These are phyloP conservation scores for Dendrocalamus sinicus DNA, from an alignment of 176 grass and related monocot genomes.

Conservation along the genomic window DNA sequence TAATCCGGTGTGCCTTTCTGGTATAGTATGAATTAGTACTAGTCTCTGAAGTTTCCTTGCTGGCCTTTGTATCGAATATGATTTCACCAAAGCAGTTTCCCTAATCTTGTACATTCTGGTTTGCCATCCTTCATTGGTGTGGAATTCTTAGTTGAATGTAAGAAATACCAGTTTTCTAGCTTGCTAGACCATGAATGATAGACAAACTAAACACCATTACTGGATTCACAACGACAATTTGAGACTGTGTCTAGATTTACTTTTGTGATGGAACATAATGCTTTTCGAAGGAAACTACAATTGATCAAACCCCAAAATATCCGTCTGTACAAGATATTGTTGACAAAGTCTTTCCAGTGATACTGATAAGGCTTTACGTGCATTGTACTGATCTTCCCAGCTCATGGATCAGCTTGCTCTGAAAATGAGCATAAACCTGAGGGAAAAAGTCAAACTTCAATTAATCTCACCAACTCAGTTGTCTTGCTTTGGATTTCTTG, in stretches of 20 bases:
- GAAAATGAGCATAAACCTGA: background rate
- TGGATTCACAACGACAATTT: background rate
- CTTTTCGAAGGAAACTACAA: background rate
- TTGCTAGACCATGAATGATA: background rate
- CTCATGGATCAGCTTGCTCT: background rate
- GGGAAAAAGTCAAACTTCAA: background rate
- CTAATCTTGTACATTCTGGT: background rate
- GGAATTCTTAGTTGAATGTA: background rate
- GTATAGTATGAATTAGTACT: background rate
- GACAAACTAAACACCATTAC: background rate
- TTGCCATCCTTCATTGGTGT: background rate
- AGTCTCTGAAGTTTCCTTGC: background rate
- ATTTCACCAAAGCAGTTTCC: background rate
- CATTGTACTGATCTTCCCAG: background rate
- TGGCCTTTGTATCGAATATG: background rate
- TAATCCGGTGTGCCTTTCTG: background rate
- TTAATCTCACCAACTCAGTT: background rate
- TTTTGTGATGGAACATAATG: background rate
- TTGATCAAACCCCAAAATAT: background rate
- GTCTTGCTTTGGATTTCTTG: background rate
- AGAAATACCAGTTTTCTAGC: background rate
- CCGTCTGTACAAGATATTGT: background rate
- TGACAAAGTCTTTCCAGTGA: background rate
- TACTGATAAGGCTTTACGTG: background rate
- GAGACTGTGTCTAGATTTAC: background rate